phyloP scores from a whole-genome alignment of 257 asterid species.

The Solanum sejunctum region DNA sequence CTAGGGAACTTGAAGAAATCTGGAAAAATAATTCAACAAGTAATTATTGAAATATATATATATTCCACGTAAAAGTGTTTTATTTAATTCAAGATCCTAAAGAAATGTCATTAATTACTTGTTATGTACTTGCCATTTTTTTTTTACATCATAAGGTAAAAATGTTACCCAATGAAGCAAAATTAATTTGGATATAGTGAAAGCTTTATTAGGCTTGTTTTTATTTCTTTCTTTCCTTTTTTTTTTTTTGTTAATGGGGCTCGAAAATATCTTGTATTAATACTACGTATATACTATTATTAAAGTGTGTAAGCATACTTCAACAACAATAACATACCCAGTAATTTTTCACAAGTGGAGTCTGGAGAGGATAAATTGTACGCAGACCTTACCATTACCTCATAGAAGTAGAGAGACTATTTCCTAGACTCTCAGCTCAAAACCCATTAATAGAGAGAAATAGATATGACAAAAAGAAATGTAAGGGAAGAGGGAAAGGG shows the following conservation, averaged over 20 bases:
- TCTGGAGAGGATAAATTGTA: no score
- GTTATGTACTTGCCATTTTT: not conserved
- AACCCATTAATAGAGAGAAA: no score
- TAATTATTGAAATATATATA: not conserved
- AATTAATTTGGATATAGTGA: not conserved
- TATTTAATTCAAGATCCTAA: not conserved
- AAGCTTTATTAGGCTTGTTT: not conserved
- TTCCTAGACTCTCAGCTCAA: no score
- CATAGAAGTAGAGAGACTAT: no score
- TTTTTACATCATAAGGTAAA: not conserved
- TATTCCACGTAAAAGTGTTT: not conserved
- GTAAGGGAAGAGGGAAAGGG: no score
- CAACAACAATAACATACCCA: no score
- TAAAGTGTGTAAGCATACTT: not conserved
- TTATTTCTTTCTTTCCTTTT: not conserved
- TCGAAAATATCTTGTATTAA: not conserved
- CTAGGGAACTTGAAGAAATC: slow-evolving; percentile 79
- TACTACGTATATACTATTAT: not conserved
- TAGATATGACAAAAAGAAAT: no score
- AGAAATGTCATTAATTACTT: not conserved
- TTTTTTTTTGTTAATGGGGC: not conserved
- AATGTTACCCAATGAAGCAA: not conserved
- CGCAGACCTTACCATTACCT: no score
- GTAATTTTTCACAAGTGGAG: no score
- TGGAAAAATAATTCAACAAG: slow-evolving; percentile 31